Conservation (phyloP, 225 moss, liverwort and hornwort species). For the Bryoerythrophyllum caledonicum region DNA sequence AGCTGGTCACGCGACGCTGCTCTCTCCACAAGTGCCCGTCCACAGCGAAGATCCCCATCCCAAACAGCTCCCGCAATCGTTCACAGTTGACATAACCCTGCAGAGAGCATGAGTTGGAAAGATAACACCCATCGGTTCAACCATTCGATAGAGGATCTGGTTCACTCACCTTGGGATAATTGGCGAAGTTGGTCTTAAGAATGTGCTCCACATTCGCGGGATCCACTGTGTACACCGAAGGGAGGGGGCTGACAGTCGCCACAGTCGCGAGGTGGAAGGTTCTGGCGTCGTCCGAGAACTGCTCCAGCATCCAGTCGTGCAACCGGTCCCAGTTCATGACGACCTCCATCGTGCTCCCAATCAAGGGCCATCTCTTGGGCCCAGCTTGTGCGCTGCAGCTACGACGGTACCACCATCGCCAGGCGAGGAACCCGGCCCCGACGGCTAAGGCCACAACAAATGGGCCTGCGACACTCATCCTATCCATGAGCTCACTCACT, state of each 20-base stretch:
- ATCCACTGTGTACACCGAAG: slow-evolving; percentile 16
- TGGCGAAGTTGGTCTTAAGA: slow-evolving; percentile 48
- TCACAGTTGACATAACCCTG: background rate
- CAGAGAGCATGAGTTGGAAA: background rate
- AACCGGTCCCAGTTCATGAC: slow-evolving; percentile 18
- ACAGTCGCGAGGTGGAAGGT: background rate
- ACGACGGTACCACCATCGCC: slow-evolving; percentile 22
- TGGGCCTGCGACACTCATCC: background rate
- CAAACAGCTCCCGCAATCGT: slow-evolving; percentile 46
- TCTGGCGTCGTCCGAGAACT: background rate
- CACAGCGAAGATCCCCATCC: slow-evolving; percentile 58
- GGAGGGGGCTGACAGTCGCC: background rate
- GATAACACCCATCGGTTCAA: background rate
- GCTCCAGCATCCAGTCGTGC: slow-evolving; percentile 16
- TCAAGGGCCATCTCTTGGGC: slow-evolving; percentile 13
- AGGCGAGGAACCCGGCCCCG: background rate
- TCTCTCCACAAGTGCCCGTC: slow-evolving; percentile 58
- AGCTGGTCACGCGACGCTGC: slow-evolving; percentile 63
- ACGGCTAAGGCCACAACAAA: background rate
- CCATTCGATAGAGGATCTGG: too few relatives aligned
- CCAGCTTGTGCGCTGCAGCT: background rate
- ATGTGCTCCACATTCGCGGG: slow-evolving; percentile 40
- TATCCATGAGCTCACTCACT: background rate
- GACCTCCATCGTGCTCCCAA: background rate
- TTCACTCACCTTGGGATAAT: slow-evolving; percentile 57